These are phyloP conservation scores for Cladophialophora immunda DNA, from an alignment of 2,329 filamentous ascomycete species.

Conservation along the genomic window DNA sequence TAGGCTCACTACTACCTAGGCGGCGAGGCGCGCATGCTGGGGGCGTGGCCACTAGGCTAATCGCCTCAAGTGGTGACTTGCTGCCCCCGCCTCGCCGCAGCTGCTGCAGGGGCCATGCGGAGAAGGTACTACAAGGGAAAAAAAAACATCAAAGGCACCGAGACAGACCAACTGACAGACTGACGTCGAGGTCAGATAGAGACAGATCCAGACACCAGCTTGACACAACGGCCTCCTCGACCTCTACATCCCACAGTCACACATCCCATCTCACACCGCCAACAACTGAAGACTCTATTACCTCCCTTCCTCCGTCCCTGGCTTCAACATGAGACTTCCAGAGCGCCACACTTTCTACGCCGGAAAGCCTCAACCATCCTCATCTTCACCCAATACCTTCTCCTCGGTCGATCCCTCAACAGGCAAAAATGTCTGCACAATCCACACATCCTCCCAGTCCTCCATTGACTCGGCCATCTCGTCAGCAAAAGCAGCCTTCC, in stretches of 20 bases:
- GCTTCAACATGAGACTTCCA: constrained; percentile 25
- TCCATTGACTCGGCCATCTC: constrained; percentile 77
- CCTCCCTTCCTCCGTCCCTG: neutral
- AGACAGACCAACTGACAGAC: neutral
- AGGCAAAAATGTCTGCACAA: constrained; percentile 71
- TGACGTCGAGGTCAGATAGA: neutral
- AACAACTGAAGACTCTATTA: neutral
- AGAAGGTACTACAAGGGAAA: neutral
- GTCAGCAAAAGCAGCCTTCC: constrained; percentile 76
- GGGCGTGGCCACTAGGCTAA: no score
- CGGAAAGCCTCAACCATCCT: constrained; percentile 68
- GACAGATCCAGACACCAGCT: neutral
- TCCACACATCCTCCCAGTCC: constrained; percentile 72
- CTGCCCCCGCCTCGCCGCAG: neutral
- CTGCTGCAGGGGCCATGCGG: neutral
- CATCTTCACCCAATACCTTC: constrained; percentile 67
- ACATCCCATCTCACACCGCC: neutral
- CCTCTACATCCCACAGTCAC: neutral
- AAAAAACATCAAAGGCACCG: neutral
- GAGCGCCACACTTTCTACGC: constrained; percentile 76
- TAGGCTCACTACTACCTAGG: no score
- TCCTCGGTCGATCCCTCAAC: constrained; percentile 78
- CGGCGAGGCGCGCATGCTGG: no score
- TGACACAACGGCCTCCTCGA: neutral
- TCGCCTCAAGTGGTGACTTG: no score